phyloP scores from a whole-genome alignment of 768 basidiomycete species.

The Rhodotorula taiwanensis region DNA sequence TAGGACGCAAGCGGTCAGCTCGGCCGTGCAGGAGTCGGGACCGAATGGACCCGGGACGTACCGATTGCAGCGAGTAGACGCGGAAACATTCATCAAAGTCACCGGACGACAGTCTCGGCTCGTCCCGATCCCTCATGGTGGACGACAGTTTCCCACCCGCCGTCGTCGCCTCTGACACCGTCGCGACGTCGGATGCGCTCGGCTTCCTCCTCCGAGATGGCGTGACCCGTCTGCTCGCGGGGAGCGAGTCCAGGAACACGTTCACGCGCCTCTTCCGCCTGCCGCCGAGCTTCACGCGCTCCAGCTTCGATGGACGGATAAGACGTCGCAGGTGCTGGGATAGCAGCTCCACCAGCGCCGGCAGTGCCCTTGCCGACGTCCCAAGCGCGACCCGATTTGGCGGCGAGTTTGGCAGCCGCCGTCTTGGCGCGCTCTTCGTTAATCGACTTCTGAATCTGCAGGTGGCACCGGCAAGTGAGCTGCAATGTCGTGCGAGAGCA shows the following conservation, averaged over 20 bases:
- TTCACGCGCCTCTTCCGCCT: not conserved
- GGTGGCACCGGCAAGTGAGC: not conserved
- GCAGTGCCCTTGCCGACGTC: conserved; percentile 18
- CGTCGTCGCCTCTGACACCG: conserved; percentile 13
- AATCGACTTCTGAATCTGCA: conserved; percentile 8
- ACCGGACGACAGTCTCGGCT: not conserved
- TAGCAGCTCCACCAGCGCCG: not conserved
- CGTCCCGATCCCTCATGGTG: conserved; percentile 23
- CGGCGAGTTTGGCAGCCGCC: conserved; percentile 21
- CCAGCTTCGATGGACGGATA: conserved; percentile 16
- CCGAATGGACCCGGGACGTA: no score
- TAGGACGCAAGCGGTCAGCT: no score
- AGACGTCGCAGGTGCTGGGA: not conserved
- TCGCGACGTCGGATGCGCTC: conserved; percentile 7
- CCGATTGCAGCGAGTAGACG: no score
- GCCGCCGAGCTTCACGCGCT: not conserved
- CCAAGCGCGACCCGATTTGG: conserved; percentile 15
- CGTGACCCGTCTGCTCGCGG: no score
- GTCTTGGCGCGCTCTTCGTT: conserved; percentile 19
- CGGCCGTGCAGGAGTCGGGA: no score
- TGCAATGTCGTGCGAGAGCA: no score
- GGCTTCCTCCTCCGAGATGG: not conserved
- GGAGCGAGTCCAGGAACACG: no score
- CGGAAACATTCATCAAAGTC: no score
- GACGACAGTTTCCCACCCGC: conserved; percentile 25